Evolutionary conservation across 2,329 filamentous ascomycete species (phyloP).

Genomic region (Fusarium humuli): DNA sequence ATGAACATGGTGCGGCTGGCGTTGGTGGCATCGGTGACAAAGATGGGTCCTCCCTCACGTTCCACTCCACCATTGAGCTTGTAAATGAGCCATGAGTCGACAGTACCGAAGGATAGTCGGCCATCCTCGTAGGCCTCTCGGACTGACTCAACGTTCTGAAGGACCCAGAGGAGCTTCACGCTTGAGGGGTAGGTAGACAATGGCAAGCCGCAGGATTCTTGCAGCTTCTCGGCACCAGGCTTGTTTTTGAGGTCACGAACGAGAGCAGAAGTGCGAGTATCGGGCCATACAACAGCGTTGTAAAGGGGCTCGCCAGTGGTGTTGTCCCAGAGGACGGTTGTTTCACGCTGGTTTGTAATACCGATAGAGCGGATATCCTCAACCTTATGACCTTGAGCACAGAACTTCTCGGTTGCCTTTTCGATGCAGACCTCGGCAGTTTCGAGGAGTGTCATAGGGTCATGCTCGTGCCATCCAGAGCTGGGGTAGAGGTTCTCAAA

Average conservation of each 20-base stretch:
- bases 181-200: constrained; percentile 90
- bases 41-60: constrained; percentile 66
- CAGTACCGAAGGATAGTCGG: constrained; percentile 83
- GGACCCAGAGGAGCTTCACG: constrained; percentile 86
- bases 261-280: constrained; percentile 79
- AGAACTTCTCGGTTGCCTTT: constrained; percentile 77
- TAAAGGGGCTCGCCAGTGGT: constrained; percentile 82
- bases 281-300: constrained; percentile 91
- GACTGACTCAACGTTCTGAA: constrained; percentile 76
- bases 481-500: constrained; percentile 87
- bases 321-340: constrained; percentile 85
- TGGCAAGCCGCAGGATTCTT: constrained; percentile 80
- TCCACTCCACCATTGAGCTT: constrained; percentile 80
- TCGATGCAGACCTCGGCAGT: constrained; percentile 86
- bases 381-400: constrained; percentile 73
- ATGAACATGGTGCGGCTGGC: constrained; percentile 95
- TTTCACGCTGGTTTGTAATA: constrained; percentile 92
- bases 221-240: constrained; percentile 75
- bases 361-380: constrained; percentile 81
- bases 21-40: constrained; percentile 89
- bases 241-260: constrained; percentile 80
- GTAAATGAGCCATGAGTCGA: constrained; percentile 90
- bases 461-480: constrained; percentile 92
- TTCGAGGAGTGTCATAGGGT: constrained; percentile 79
- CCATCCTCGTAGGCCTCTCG: constrained; percentile 80